Evolutionary conservation across 306 rosid genomes (phyloP).

Genomic region (Lathyrus tuberosus): DNA sequence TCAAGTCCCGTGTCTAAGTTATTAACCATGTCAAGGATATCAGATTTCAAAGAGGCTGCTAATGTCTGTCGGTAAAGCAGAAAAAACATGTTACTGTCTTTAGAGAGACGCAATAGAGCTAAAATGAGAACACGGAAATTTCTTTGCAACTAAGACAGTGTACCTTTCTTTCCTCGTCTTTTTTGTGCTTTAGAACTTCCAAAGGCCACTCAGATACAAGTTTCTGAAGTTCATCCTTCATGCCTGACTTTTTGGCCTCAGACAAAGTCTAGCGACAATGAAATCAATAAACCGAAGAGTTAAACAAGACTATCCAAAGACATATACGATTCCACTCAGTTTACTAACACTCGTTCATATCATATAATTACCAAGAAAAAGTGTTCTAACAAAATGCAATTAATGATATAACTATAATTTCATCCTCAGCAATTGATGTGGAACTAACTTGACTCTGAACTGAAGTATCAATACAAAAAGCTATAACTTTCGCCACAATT

Average conservation of each 20-base stretch:
- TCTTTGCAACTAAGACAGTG: conserved; percentile 16
- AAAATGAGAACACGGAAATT: conserved; percentile 1
- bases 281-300: conserved; percentile 37
- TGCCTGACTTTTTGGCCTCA: conserved; percentile 60
- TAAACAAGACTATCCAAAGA: conserved; percentile 25
- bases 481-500: conserved; percentile 14
- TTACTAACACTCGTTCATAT: conserved; percentile 27
- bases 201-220: conserved; percentile 79
- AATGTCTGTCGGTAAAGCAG: conserved; percentile 52
- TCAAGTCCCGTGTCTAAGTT: conserved; percentile 54
- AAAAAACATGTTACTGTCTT: conserved; percentile 26
- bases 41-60: conserved; percentile 61
- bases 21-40: conserved; percentile 58
- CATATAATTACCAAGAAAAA: background rate
- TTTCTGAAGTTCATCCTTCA: conserved; percentile 64
- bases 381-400: conserved; percentile 1
- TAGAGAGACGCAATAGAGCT: conserved; percentile 21
- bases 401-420: conserved; percentile 25
- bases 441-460: conserved; percentile 16
- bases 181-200: conserved; percentile 65
- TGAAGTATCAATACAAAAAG: conserved; percentile 2
- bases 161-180: conserved; percentile 69
- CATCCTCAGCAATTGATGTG: background rate
- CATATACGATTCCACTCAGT: conserved; percentile 28
- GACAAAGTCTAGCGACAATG: conserved; percentile 56